phyloP scores from a whole-genome alignment of 1,139 yeast genomes.

The Taphrina wiesneri region DNA sequence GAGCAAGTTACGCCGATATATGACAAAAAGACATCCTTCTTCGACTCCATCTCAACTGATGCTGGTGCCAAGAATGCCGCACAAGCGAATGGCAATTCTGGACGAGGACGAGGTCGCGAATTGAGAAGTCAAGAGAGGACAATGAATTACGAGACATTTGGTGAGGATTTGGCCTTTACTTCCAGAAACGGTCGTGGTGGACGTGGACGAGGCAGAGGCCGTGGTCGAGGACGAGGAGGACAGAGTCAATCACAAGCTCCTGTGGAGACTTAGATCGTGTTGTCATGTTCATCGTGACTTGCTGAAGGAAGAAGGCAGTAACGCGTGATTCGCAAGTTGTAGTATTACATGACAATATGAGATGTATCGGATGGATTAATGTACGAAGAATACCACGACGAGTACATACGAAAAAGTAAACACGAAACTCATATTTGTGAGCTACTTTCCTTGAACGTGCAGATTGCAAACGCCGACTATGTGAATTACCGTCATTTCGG shows the following conservation, averaged over 20 bases:
- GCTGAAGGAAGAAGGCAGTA: neutral
- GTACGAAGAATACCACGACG: neutral
- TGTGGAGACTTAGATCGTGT: neutral
- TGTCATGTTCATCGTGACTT: no score
- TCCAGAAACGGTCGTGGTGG: slow-evolving; percentile 48
- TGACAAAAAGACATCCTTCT: slow-evolving; percentile 57
- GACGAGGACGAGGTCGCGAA: slow-evolving; percentile 47
- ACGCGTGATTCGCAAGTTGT: neutral
- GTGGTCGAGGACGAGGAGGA: slow-evolving; percentile 30
- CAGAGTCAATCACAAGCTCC: neutral
- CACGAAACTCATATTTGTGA: no score
- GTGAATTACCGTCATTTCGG: no score
- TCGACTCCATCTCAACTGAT: slow-evolving; percentile 54
- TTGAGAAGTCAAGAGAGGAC: slow-evolving; percentile 65
- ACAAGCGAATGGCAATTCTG: slow-evolving; percentile 37
- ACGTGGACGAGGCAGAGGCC: slow-evolving; percentile 45
- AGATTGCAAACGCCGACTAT: no score
- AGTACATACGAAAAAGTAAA: neutral
- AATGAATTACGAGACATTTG: slow-evolving; percentile 68
- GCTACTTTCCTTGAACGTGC: no score
- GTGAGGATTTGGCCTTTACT: slow-evolving; percentile 51
- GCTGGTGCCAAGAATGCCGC: slow-evolving; percentile 16
- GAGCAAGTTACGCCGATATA: slow-evolving; percentile 60
- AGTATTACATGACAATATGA: neutral
- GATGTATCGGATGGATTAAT: neutral